Evolutionary conservation across 2,329 filamentous ascomycete genomes (phyloP), one percentile per base, ranked within the genome.

Genomic region (Phialophora chinensis): DNA sequence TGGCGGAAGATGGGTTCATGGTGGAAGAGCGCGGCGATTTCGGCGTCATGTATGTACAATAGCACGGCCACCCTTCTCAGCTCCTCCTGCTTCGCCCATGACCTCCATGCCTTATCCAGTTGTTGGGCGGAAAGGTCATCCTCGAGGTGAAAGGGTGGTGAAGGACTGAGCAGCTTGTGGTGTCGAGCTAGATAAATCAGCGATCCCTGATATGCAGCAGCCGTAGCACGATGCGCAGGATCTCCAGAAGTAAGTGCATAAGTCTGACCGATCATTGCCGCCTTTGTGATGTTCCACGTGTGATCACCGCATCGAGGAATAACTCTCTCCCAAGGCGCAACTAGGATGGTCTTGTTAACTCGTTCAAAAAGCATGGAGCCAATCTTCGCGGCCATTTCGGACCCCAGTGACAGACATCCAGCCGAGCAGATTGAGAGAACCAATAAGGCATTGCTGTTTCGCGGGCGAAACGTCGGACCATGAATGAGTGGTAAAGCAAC

Each of bases 391-490:
- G 73, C 72, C 29, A 63, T 44, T 5, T 61, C 58, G 1, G 73
- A 72, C 10, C 73, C 72, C n/a, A 75, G 57, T 29, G 71, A 73
- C 2, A 75, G 64, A 55, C 71, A 72, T 0, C 73, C 73, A 17
- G 71, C 66, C 1, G 73, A 73, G 59, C 73, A 73, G 7, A 75
- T 71, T 1, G 73, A 74, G 1, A 75, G 66, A 6, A 75, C 60
- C n/a, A 75, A 55, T 11, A 74, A 62, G 3, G 73, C 67, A 42
- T 66, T 70, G 59, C 70, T 67, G 14, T 59, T 61, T 1, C 69
- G 72, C 1, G 73, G 70, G 11, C 66, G 71, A 66, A 74, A 74
- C 0, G 70, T 72, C 2, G 73, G 70, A 27, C 66, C 63, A 56
- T 75, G 73, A 14, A 75, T 65, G 23, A 75, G 58, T 1, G 73